Evolutionary conservation across 2,329 filamentous ascomycete species (phyloP).

Genomic region (Curvularia spicifera): DNA sequence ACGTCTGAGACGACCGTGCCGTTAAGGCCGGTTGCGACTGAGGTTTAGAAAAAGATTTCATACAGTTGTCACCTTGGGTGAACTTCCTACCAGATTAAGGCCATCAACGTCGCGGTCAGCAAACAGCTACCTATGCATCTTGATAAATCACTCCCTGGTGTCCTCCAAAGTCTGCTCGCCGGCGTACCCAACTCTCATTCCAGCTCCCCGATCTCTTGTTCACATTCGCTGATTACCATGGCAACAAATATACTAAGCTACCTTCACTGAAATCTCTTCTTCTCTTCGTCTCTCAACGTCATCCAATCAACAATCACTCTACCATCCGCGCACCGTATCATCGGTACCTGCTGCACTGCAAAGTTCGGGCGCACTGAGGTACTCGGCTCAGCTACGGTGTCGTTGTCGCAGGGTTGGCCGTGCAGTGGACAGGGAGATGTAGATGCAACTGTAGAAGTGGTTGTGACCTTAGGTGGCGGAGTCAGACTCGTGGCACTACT

Average conservation of each 20-base stretch:
- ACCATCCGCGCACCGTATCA: constrained; percentile 15
- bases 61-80: not conserved
- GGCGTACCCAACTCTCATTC: not conserved
- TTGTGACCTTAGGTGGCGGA: too few relatives aligned
- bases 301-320: constrained; percentile 38
- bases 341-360: constrained; percentile 23
- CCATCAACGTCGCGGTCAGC: constrained; percentile 1
- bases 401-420: constrained; percentile 29
- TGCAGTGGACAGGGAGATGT: constrained; percentile 27
- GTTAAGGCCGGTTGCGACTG: constrained; percentile 12
- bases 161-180: not conserved
- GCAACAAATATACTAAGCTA: constrained; percentile 2
- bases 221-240: not conserved
- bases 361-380: too few relatives aligned
- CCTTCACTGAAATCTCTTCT: constrained; percentile 12
- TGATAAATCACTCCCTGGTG: not conserved
- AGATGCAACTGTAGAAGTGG: not conserved
- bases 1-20: constrained; percentile 18
- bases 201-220: not conserved
- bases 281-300: constrained; percentile 28
- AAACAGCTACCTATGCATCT: constrained; percentile 1
- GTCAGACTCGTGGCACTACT: too few relatives aligned
- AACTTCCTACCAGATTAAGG: not conserved
- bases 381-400: constrained; percentile 10
- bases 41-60: constrained; percentile 6